Evolutionary conservation across 768 basidiomycete genomes (phyloP), one percentile per base, ranked within the genome.

Genomic region (Tylopilus rubrobrunneus): DNA sequence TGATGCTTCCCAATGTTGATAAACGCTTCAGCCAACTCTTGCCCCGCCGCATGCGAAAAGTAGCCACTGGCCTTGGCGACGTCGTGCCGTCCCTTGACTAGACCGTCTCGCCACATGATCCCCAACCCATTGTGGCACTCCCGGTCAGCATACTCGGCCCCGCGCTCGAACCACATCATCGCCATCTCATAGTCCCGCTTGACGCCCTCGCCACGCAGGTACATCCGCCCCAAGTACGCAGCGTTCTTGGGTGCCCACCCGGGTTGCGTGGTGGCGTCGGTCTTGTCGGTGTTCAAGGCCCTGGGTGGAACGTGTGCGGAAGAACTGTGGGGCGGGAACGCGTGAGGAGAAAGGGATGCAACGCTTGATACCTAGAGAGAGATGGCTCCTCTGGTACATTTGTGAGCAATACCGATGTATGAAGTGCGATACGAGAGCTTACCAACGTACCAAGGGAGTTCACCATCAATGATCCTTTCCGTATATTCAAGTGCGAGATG

Each of bases 81-180:
- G 64, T 97, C 90, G 59, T 81, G 82, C 17, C 84, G 76, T 4
- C 84, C 83, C 28, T 83, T 81, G 3, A 87, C 71, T n/a, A 98
- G 73, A 0, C 92, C 97, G 64, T 98, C 97, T 31, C 95, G 78
- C 74, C 86, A 89, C 55, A 98, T 91, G 62, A 98, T 87, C 0
- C 95, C 97, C 34, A 99, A 74, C 0, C 86, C 89, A 63, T 97
- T 98, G 54, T 87, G 84, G 57, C 86, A 88, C 69, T 98, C 96
- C 53, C 86, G 81, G 62, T 99, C 96, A 23, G 84, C 86, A 63
- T 85, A 80, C 41, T 82, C 80, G 12, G 78, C 82, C 1, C 91
- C 96, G 49, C 97, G 79, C 61, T 93, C 90, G 61, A 95, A 95
- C 97, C 97, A 99, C 75, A 95, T 81, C 74, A 85, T 92, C 9